Evolutionary conservation across 164 flowering plant species (phyloP).

Genomic region (Warburgia ugandensis): DNA sequence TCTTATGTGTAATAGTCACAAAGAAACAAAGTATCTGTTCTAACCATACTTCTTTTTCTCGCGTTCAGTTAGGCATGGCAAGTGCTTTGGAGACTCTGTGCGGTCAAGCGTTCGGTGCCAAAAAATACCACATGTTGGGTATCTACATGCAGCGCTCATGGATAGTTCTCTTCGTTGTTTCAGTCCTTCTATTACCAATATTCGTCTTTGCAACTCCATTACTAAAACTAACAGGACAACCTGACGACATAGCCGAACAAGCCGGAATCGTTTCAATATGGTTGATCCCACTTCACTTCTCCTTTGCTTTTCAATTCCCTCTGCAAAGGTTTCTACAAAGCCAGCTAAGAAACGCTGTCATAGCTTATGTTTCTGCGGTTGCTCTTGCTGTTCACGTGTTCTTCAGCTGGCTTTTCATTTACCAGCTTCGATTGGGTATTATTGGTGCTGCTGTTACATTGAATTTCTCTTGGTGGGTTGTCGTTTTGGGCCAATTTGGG

Average conservation of each 20-base stretch:
- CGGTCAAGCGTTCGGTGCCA: conserved; percentile 87
- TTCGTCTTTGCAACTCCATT: conserved; percentile 58
- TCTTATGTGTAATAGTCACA: not conserved
- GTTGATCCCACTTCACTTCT: conserved; percentile 43
- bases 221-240: conserved; percentile 45
- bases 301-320: conserved; percentile 39
- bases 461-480: conserved; percentile 46
- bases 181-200: conserved; percentile 44
- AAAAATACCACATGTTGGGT: conserved; percentile 56
- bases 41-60: too few species aligned
- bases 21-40: too few species aligned
- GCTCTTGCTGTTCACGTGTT: conserved; percentile 28
- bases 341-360: conserved; percentile 35
- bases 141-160: conserved; percentile 82
- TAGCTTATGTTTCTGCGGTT: conserved; percentile 30
- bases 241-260: conserved; percentile 52
- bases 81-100: conserved; percentile 84
- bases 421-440: conserved; percentile 26
- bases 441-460: conserved; percentile 30
- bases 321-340: conserved; percentile 48
- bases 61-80: conserved; percentile 61
- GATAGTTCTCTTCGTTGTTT: conserved; percentile 50
- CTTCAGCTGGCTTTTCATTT: conserved; percentile 36
- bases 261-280: conserved; percentile 38
- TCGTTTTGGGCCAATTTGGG: conserved; percentile 22